phyloP scores from a whole-genome alignment of 2,329 filamentous ascomycete genomes.

The Fonsecaea pugnacius region DNA sequence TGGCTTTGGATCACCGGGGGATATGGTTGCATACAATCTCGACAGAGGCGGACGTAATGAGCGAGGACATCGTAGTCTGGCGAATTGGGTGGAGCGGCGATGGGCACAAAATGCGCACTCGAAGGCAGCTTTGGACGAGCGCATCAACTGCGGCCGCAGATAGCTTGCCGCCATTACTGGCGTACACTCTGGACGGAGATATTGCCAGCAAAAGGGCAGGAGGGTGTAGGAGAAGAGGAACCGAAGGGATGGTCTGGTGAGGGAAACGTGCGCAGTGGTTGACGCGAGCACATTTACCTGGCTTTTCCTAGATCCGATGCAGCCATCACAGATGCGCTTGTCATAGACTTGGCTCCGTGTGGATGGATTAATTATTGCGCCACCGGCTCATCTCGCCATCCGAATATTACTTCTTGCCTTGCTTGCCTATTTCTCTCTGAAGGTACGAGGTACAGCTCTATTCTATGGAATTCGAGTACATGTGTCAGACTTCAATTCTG shows the following conservation, averaged over 20 bases:
- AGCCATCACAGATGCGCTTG: constrained; percentile 1
- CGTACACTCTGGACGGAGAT: constrained; percentile 13
- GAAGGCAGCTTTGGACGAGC: constrained; percentile 58
- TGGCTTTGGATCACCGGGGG: constrained; percentile 51
- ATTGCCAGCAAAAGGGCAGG: constrained; percentile 7
- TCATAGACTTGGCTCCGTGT: constrained; percentile 14
- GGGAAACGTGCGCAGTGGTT: constrained; percentile 21
- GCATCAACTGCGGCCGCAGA: constrained; percentile 36
- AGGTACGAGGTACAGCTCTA: constrained; percentile 4
- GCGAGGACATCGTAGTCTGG: constrained; percentile 45
- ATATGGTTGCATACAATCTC: constrained; percentile 51
- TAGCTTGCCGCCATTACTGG: constrained; percentile 36
- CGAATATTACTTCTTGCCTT: not conserved
- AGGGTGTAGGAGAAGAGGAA: constrained; percentile 6
- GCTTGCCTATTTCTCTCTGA: not conserved
- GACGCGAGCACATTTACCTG: constrained; percentile 34
- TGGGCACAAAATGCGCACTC: constrained; percentile 56
- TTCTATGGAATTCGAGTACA: constrained; percentile 3
- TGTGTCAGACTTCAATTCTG: constrained; percentile 4
- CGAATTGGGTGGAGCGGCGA: constrained; percentile 47
- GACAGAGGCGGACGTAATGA: constrained; percentile 45
- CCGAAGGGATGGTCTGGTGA: constrained; percentile 13
- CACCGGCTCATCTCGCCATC: constrained; percentile 1
- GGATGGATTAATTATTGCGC: not conserved
- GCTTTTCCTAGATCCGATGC: not conserved